These are phyloP conservation scores for Phytophthora meadii DNA, from an alignment of 352 stramenopile genomes.

Conservation along the genomic window DNA sequence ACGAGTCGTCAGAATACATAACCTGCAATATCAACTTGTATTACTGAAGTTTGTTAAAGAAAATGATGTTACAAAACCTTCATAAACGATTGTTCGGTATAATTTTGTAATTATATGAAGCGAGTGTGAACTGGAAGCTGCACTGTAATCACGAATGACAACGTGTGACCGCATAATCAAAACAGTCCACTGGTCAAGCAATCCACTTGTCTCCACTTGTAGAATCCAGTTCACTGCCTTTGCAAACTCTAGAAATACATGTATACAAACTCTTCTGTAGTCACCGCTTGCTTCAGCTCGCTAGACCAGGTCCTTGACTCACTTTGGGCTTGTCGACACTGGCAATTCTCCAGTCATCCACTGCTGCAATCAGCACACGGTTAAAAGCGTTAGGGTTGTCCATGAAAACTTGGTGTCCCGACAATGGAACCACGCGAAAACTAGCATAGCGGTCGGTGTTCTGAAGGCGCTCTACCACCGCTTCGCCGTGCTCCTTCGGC, in stretches of 20 bases:
- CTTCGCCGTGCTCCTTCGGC: conserved; percentile 63
- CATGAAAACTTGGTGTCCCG: conserved; percentile 80
- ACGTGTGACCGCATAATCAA: conserved; percentile 4
- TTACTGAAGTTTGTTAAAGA: too few species aligned
- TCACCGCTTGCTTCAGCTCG: conserved; percentile 3
- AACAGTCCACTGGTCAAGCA: conserved; percentile 4
- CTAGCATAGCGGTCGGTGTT: conserved; percentile 48
- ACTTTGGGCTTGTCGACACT: neutral
- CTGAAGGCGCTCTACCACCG: conserved; percentile 55
- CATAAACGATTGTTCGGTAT: neutral
- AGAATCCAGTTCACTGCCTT: neutral
- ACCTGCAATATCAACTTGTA: neutral
- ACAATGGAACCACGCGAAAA: conserved; percentile 60
- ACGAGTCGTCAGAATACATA: neutral
- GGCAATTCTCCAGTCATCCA: conserved; percentile 28
- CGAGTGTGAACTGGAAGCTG: too few species aligned
- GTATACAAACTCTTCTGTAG: neutral
- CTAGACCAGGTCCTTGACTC: neutral
- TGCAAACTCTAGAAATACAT: neutral
- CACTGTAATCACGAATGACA: neutral
- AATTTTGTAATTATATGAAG: too few species aligned
- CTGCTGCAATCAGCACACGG: conserved; percentile 47
- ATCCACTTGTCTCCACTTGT: neutral
- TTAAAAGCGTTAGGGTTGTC: conserved; percentile 78
- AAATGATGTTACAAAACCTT: neutral